Percentiles rank a stretch among this genome's conserved stretches.
These are phyloP conservation scores for Emergomyces pasteurianus DNA, from an alignment of 2,329 filamentous ascomycete species.

Conservation along the genomic window DNA sequence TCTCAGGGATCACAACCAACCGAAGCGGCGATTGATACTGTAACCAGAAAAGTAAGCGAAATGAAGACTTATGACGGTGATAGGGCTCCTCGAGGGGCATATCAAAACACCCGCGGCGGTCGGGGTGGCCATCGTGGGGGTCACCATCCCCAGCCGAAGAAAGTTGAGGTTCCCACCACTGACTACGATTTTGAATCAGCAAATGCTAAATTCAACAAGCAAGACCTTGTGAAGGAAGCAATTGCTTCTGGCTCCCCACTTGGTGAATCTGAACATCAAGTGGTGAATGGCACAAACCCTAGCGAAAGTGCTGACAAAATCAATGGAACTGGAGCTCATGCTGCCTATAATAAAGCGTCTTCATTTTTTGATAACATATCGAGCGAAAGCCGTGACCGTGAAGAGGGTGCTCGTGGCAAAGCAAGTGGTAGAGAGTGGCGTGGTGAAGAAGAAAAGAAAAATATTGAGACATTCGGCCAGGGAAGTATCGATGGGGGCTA, in stretches of 20 bases:
- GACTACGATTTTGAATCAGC: constrained; percentile 86
- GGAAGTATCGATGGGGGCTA: constrained; percentile 83
- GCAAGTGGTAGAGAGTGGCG: constrained; percentile 79
- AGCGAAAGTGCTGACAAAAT: constrained; percentile 27
- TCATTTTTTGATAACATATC: constrained; percentile 99
- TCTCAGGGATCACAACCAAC: constrained; percentile 23
- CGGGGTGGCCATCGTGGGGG: constrained; percentile 34
- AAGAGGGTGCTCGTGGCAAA: constrained; percentile 54
- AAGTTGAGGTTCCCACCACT: constrained; percentile 76
- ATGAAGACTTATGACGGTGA: constrained; percentile 32
- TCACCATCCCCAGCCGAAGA: constrained; percentile 40
- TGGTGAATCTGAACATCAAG: constrained; percentile 39
- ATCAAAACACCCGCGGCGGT: constrained; percentile 34
- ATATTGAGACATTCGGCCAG: constrained; percentile 96
- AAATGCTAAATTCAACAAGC: constrained; percentile 83
- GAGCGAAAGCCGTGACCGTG: constrained; percentile 79
- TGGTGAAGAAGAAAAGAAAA: constrained; percentile 84
- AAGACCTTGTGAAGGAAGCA: constrained; percentile 77
- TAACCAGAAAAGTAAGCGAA: constrained; percentile 36
- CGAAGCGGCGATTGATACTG: constrained; percentile 27
- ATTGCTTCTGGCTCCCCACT: constrained; percentile 64
- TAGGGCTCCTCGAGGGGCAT: constrained; percentile 26
- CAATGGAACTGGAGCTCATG: constrained; percentile 24
- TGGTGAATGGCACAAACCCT: constrained; percentile 29
- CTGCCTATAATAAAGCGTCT: constrained; percentile 70